Percentiles rank a stretch among this genome's conserved stretches.
Conservation (phyloP, 73 alveolate species). For the Paraurostyla sp. region DNA sequence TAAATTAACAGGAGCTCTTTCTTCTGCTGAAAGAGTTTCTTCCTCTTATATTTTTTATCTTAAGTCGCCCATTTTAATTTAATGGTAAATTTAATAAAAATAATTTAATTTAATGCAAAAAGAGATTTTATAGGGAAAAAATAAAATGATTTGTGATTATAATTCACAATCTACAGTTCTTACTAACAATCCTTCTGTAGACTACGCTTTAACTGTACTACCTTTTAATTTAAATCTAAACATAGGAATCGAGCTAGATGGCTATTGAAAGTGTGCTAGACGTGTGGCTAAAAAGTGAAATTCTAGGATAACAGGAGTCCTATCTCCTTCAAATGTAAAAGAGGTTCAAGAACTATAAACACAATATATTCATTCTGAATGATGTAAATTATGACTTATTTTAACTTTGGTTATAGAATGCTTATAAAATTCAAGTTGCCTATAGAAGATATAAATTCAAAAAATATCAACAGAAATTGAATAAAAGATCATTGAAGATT, state of each 20-base stretch:
- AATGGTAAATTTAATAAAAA: background rate
- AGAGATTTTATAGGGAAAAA: background rate
- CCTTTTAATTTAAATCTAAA: too few species aligned
- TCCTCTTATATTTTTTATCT: background rate
- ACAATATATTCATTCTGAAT: slow-evolving; percentile 41
- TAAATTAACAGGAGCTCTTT: slow-evolving; percentile 28
- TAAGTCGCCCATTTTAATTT: background rate
- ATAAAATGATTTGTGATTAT: background rate
- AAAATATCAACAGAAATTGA: background rate
- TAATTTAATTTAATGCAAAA: background rate
- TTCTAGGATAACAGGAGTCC: background rate
- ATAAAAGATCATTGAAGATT: background rate
- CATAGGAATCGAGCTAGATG: background rate
- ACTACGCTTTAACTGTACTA: too few species aligned
- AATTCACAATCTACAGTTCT: too few species aligned
- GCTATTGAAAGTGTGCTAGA: background rate
- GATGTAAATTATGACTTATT: background rate
- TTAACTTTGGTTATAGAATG: background rate
- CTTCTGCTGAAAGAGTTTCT: background rate
- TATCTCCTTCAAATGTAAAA: slow-evolving; percentile 2
- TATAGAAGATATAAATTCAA: slow-evolving; percentile 18
- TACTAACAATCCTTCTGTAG: too few species aligned
- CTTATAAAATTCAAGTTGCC: background rate
- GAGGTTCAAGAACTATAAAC: background rate
- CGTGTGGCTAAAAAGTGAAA: slow-evolving; percentile 7